phyloP scores from a whole-genome alignment of 345 rosid species.

The Microthlaspi erraticum region DNA sequence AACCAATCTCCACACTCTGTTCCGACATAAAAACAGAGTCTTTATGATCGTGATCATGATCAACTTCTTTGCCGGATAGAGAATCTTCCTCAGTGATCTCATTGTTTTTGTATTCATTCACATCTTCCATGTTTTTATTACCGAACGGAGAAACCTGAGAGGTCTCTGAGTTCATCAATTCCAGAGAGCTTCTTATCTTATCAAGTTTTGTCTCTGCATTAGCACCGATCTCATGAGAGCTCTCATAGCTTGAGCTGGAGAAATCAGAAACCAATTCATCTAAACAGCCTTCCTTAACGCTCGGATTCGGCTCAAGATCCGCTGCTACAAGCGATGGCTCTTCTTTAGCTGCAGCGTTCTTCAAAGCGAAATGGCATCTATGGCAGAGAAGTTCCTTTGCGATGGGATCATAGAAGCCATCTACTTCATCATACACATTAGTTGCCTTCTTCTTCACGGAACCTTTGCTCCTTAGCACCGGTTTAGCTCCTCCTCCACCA shows the following conservation, averaged over 20 bases:
- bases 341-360: conserved; percentile 41
- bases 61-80: conserved; percentile 24
- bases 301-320: conserved; percentile 23
- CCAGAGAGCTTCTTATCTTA: conserved; percentile 35
- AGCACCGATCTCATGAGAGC: conserved; percentile 48
- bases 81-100: conserved; percentile 38
- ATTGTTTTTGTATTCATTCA: conserved; percentile 2
- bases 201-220: conserved; percentile 52
- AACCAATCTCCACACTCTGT: conserved; percentile 53
- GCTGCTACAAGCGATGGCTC: conserved; percentile 42
- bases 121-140: neutral
- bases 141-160: conserved; percentile 21
- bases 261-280: conserved; percentile 42
- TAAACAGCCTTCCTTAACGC: conserved; percentile 22
- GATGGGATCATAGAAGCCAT: conserved; percentile 47
- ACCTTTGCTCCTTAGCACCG: conserved; percentile 62
- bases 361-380: conserved; percentile 78
- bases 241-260: conserved; percentile 48
- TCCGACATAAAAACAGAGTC: conserved; percentile 28
- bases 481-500: conserved; percentile 51
- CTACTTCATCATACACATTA: conserved; percentile 49
- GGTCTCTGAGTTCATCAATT: conserved; percentile 29
- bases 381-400: conserved; percentile 72
- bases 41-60: conserved; percentile 7
- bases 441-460: conserved; percentile 62